These are phyloP conservation scores for Pleurotus giganteus DNA, from an alignment of 768 basidiomycete species.

Conservation along the genomic window DNA sequence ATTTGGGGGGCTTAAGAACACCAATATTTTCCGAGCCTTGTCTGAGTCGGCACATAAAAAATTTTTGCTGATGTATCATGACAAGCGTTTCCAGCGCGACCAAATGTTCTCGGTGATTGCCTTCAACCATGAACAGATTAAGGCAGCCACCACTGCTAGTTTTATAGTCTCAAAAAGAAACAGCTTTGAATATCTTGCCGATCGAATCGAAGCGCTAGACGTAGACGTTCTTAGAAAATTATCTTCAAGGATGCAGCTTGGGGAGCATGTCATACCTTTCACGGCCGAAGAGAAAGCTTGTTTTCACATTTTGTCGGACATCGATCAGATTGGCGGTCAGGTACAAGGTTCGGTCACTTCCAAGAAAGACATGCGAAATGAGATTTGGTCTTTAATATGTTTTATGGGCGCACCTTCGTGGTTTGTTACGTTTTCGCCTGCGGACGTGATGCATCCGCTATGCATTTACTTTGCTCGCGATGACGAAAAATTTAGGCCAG, in stretches of 20 bases:
- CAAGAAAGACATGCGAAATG: conserved; percentile 22
- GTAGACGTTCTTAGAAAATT: conserved; percentile 9
- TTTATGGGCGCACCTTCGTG: conserved; percentile 21
- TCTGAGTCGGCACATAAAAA: conserved; percentile 20
- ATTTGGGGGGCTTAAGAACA: not conserved
- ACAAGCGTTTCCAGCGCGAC: conserved; percentile 34
- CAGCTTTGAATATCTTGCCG: conserved; percentile 16
- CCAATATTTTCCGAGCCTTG: conserved; percentile 9
- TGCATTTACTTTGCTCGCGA: conserved; percentile 27
- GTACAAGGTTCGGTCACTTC: conserved; percentile 19
- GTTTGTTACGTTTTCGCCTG: conserved; percentile 29
- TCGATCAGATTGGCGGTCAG: conserved; percentile 19
- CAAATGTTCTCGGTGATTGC: conserved; percentile 27
- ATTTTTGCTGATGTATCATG: conserved; percentile 29
- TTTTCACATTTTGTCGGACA: conserved; percentile 17
- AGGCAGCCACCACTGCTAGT: conserved; percentile 16
- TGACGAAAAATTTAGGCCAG: conserved; percentile 14
- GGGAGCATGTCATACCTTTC: conserved; percentile 15
- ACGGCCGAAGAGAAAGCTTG: conserved; percentile 19
- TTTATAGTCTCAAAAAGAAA: conserved; percentile 17
- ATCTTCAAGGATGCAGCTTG: conserved; percentile 7
- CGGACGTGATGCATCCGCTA: conserved; percentile 27
- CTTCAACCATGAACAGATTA: conserved; percentile 32
- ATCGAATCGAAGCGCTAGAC: conserved; percentile 15
- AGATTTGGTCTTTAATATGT: conserved; percentile 22